Percentiles rank a stretch among this genome's conserved stretches.
phyloP scores from a whole-genome alignment of 345 rosid genomes.

The Anastatica hierochuntica region DNA sequence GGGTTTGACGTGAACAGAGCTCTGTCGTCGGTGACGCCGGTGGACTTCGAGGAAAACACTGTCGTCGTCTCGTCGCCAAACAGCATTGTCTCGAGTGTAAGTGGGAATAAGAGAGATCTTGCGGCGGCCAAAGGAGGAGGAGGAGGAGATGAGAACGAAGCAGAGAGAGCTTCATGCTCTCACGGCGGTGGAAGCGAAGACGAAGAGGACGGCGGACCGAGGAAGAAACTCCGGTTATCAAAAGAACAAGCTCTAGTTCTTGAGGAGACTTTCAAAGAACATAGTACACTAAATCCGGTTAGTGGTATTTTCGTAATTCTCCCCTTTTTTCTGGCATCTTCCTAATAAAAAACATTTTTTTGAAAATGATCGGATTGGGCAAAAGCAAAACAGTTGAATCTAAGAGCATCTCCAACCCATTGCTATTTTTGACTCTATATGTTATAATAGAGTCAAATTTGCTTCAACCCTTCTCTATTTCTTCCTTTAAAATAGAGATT shows the following conservation, averaged over 20 bases:
- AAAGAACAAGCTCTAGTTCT: conserved; percentile 74
- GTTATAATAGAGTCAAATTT: no score
- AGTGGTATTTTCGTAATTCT: conserved; percentile 7
- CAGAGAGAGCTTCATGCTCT: conserved; percentile 63
- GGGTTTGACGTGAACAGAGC: conserved; percentile 53
- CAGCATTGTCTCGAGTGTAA: conserved; percentile 68
- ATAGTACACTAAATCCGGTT: conserved; percentile 73
- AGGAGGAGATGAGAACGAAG: conserved; percentile 47
- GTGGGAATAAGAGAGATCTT: conserved; percentile 70
- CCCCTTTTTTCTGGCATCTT: no score
- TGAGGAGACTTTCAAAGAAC: conserved; percentile 82
- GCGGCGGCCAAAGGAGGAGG: conserved; percentile 14
- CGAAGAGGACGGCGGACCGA: conserved; percentile 47
- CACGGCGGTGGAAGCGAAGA: conserved; percentile 53
- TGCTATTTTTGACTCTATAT: no score
- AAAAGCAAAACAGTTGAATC: conserved; percentile 75
- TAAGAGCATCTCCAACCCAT: no score
- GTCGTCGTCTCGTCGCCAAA: conserved; percentile 63
- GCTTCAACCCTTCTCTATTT: no score
- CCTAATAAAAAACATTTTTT: no score
- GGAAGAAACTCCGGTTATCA: conserved; percentile 77
- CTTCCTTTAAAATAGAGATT: no score
- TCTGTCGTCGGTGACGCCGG: conserved; percentile 21
- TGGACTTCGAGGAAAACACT: conserved; percentile 37
- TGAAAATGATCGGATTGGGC: conserved; percentile 12